These are phyloP conservation scores for Aspergillus neotritici DNA, from an alignment of 2,329 filamentous ascomycete species.

Conservation along the genomic window DNA sequence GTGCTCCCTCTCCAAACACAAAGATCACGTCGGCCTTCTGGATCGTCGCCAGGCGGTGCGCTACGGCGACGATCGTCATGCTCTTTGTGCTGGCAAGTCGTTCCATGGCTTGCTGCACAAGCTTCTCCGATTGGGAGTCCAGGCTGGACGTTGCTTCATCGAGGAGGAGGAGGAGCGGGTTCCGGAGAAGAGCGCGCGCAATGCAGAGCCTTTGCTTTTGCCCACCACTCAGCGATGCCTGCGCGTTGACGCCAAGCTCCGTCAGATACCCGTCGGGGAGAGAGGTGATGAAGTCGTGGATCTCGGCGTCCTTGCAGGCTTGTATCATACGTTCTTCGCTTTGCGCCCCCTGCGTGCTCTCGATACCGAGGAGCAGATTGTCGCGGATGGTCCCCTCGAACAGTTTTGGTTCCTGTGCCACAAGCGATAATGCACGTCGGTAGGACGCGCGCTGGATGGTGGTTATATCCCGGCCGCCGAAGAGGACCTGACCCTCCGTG, in stretches of 20 bases:
- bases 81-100: conserved; percentile 50
- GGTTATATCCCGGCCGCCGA: conserved; percentile 30
- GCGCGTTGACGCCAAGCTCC: conserved; percentile 45
- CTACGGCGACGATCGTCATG: conserved; percentile 66
- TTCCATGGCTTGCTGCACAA: conserved; percentile 66
- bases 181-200: conserved; percentile 50
- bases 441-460: conserved; percentile 26
- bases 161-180: conserved; percentile 49
- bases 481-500: conserved; percentile 32
- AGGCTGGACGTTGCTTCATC: conserved; percentile 58
- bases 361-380: conserved; percentile 45
- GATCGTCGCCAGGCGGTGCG: conserved; percentile 69
- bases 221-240: conserved; percentile 47
- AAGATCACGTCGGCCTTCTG: conserved; percentile 77
- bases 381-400: conserved; percentile 45
- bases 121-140: conserved; percentile 60
- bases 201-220: conserved; percentile 54
- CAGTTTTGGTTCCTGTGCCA: conserved; percentile 42
- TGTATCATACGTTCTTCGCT: conserved; percentile 40
- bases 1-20: conserved; percentile 60
- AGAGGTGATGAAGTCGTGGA: conserved; percentile 49
- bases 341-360: conserved; percentile 20
- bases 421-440: conserved; percentile 28
- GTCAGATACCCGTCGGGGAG: conserved; percentile 50
- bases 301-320: conserved; percentile 49